phyloP scores from a whole-genome alignment of 805 yeast genomes.

The Pichia rugopelliculosa region DNA sequence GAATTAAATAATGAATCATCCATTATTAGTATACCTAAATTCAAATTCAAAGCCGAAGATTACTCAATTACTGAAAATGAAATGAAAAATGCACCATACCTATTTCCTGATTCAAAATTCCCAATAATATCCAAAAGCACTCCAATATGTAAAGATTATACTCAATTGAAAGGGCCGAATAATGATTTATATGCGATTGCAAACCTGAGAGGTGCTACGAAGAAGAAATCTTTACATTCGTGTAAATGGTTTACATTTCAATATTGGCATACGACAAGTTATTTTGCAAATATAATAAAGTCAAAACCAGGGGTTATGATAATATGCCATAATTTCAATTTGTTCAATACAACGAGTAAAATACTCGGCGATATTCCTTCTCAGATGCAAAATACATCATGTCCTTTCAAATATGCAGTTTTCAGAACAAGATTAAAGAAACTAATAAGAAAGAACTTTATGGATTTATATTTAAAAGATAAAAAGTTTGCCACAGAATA shows the following conservation, averaged over 20 bases:
- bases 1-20: background rate
- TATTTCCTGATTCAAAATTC: conserved; percentile 13
- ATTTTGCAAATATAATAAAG: conserved; percentile 23
- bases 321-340: conserved; percentile 34
- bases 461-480: conserved; percentile 12
- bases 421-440: conserved; percentile 19
- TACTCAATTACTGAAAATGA: conserved; percentile 8
- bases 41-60: conserved; percentile 5
- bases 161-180: conserved; percentile 20
- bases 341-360: conserved; percentile 14
- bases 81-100: conserved; percentile 11
- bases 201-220: conserved; percentile 3
- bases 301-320: conserved; percentile 26
- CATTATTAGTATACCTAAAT: conserved; percentile 3
- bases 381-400: conserved; percentile 8
- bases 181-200: conserved; percentile 15
- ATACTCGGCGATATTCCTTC: conserved; percentile 5
- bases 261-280: conserved; percentile 20
- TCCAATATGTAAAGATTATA: conserved; percentile 11
- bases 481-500: conserved; percentile 1
- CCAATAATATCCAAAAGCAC: conserved; percentile 11
- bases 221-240: conserved; percentile 9
- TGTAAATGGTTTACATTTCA: conserved; percentile 19
- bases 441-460: conserved; percentile 15
- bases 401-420: conserved; percentile 22